Conservation (phyloP, 306 rosid species). For the Oemleria cerasiformis region DNA sequence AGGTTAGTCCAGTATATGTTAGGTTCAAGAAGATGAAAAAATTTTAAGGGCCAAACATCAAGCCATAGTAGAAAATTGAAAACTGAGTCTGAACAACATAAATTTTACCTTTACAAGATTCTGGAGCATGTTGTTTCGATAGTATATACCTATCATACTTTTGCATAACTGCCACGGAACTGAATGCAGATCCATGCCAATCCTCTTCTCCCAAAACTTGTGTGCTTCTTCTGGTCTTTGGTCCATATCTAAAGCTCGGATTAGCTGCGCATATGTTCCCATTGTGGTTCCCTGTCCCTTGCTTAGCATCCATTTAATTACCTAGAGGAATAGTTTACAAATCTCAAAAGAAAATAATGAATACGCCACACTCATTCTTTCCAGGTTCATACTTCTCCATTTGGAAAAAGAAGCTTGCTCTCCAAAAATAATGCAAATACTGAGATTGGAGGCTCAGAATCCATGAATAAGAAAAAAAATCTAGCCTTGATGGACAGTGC, state of each 20-base stretch:
- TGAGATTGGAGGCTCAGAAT: not conserved
- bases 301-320: slow-evolving; percentile 96
- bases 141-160: slow-evolving; percentile 73
- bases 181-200: slow-evolving; percentile 78
- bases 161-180: slow-evolving; percentile 93
- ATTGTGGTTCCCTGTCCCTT: slow-evolving; percentile 89
- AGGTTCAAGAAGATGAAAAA: not conserved
- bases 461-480: not conserved
- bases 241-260: slow-evolving; percentile 87
- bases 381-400: not conserved
- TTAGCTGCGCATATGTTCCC: slow-evolving; percentile 76
- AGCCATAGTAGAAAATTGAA: not conserved
- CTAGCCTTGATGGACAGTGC: not conserved
- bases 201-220: slow-evolving; percentile 73
- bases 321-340: slow-evolving; percentile 35
- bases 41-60: not conserved
- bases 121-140: slow-evolving; percentile 69
- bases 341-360: not conserved
- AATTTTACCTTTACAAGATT: slow-evolving; percentile 58
- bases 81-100: not conserved
- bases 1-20: slow-evolving; percentile 17
- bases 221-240: slow-evolving; percentile 86
- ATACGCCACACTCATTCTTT: not conserved
- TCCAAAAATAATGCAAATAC: not conserved
- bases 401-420: not conserved